Percentiles rank a stretch among this genome's conserved stretches.
Conservation (phyloP, 164 flowering plant genomes). For the Tetracentron sinense region DNA sequence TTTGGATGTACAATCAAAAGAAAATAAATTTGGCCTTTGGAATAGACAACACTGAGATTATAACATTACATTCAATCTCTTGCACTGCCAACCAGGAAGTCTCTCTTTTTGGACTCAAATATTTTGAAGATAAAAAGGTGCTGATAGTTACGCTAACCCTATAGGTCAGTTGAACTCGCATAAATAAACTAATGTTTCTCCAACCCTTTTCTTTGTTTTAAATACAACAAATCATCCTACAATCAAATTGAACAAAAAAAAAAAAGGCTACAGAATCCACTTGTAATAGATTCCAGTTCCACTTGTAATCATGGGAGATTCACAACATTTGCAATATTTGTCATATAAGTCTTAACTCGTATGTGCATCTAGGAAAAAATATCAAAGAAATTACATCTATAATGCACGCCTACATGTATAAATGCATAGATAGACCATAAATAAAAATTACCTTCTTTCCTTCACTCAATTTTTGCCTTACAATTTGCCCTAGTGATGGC, state of each 20-base stretch:
- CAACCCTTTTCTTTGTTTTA: background rate
- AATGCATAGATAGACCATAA: background rate
- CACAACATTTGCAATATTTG: no score
- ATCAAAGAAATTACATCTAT: background rate
- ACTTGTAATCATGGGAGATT: no score
- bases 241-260: no score
- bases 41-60: background rate
- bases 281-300: no score
- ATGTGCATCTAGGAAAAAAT: background rate
- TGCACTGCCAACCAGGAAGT: background rate
- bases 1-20: no score
- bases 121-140: no score
- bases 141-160: no score
- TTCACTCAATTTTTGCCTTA: constrained; percentile 79
- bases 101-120: background rate
- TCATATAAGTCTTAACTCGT: background rate
- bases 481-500: constrained; percentile 83
- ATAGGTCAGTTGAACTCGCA: no score
- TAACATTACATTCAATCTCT: background rate
- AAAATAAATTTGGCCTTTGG: no score
- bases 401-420: background rate
- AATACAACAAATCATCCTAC: background rate
- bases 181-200: background rate
- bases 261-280: no score
- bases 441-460: constrained; percentile 70